Conservation (phyloP, 2,329 filamentous ascomycete genomes). For the Colletotrichum cordylinicola region DNA sequence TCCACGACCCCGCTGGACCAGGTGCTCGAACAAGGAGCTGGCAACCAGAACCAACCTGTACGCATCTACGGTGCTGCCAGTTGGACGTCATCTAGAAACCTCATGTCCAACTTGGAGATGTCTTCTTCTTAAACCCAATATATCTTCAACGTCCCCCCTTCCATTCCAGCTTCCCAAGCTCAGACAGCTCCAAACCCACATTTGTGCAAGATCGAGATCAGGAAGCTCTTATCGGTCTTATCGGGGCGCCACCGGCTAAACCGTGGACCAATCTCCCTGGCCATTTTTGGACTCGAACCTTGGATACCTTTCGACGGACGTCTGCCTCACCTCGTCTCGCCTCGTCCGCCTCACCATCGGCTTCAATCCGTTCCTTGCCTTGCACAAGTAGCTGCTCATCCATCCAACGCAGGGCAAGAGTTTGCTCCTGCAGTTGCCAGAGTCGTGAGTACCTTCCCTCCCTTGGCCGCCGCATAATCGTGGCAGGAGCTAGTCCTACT, state of each 20-base stretch:
- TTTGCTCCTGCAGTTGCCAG: not conserved
- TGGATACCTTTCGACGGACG: not conserved
- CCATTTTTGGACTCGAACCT: constrained; percentile 9
- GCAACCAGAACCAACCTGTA: not conserved
- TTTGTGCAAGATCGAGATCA: not conserved
- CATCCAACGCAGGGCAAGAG: not conserved
- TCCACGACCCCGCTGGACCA: constrained; percentile 2
- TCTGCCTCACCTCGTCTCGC: not conserved
- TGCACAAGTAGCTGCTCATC: constrained; percentile 2
- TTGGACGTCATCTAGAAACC: not conserved
- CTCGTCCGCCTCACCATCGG: not conserved
- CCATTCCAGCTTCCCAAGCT: not conserved
- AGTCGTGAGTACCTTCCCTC: not conserved
- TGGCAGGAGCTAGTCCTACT: not conserved
- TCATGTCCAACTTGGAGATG: not conserved
- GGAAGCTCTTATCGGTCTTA: constrained; percentile 17
- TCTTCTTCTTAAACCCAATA: not conserved
- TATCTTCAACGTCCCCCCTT: not conserved
- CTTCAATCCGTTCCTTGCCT: not conserved
- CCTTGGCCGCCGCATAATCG: not conserved
- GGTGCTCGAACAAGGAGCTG: not conserved
- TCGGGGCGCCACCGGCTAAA: constrained; percentile 9
- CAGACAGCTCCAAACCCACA: not conserved
- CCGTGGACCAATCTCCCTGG: not conserved
- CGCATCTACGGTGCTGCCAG: not conserved